Evolutionary conservation across 768 basidiomycete genomes (phyloP).

Genomic region (Phanerodontia chrysosporium): DNA sequence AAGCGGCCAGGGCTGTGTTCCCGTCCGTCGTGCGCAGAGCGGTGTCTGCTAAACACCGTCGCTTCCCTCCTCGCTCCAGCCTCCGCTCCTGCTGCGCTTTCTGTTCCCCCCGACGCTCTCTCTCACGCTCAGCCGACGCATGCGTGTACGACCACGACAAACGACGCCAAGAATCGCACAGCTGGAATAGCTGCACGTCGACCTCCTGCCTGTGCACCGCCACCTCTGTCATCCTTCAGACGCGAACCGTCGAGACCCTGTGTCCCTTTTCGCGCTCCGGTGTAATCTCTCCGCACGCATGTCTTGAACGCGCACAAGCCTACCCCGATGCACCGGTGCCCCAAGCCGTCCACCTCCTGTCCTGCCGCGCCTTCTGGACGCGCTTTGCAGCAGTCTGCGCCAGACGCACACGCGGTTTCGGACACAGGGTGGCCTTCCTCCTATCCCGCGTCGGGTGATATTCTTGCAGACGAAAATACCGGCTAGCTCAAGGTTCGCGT

Average conservation of each 20-base stretch:
- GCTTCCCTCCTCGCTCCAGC: neutral
- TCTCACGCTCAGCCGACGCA: neutral
- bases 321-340: neutral
- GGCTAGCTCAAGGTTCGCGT: neutral
- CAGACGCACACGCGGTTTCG: neutral
- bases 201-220: neutral
- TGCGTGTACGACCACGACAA: neutral
- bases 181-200: neutral
- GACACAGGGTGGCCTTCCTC: neutral
- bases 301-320: neutral
- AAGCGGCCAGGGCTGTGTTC: constrained; percentile 1
- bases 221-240: neutral
- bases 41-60: neutral
- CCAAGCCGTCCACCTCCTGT: neutral
- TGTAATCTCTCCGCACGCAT: neutral
- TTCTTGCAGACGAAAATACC: neutral
- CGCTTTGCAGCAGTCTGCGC: neutral
- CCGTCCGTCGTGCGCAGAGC: neutral
- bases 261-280: neutral
- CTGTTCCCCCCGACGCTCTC: neutral
- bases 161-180: neutral
- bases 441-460: neutral
- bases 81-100: neutral
- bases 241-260: neutral
- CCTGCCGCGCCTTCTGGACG: neutral